phyloP scores from a whole-genome alignment of 495 filamentous ascomycete genomes.

The Jackrogersella multiformis region DNA sequence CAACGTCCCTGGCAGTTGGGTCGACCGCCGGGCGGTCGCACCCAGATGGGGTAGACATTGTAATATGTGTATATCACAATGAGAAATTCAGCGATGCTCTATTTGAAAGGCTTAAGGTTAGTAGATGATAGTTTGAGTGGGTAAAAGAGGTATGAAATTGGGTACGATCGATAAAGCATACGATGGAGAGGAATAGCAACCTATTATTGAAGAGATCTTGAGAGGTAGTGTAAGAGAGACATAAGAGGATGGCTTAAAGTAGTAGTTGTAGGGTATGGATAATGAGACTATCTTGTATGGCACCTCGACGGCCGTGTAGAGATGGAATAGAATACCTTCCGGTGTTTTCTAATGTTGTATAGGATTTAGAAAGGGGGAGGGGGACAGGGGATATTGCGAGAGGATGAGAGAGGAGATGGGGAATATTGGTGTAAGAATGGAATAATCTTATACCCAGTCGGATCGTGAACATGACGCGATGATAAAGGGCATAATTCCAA shows the following conservation, averaged over 20 bases:
- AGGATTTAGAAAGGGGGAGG: not conserved
- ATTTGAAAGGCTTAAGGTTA: not conserved
- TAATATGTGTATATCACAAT: too few species aligned
- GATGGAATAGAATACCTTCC: too few species aligned
- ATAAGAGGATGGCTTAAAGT: not conserved
- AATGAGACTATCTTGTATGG: not conserved
- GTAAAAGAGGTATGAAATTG: not conserved
- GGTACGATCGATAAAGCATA: too few species aligned
- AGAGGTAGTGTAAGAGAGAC: not conserved
- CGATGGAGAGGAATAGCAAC: not conserved
- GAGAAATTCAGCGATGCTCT: too few species aligned
- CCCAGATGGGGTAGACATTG: not conserved
- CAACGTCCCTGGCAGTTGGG: conserved; percentile 1
- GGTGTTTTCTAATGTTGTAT: not conserved
- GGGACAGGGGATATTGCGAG: not conserved
- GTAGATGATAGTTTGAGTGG: not conserved
- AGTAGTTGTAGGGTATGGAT: not conserved
- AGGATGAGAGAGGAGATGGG: too few species aligned
- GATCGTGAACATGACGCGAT: not conserved
- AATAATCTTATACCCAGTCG: too few species aligned
- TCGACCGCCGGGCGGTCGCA: not conserved
- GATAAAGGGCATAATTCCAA: not conserved
- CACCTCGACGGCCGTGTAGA: too few species aligned
- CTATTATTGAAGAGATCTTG: too few species aligned
- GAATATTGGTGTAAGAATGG: too few species aligned